These are phyloP conservation scores for Epichloe typhina DNA, from an alignment of 2,329 filamentous ascomycete species.

Conservation along the genomic window DNA sequence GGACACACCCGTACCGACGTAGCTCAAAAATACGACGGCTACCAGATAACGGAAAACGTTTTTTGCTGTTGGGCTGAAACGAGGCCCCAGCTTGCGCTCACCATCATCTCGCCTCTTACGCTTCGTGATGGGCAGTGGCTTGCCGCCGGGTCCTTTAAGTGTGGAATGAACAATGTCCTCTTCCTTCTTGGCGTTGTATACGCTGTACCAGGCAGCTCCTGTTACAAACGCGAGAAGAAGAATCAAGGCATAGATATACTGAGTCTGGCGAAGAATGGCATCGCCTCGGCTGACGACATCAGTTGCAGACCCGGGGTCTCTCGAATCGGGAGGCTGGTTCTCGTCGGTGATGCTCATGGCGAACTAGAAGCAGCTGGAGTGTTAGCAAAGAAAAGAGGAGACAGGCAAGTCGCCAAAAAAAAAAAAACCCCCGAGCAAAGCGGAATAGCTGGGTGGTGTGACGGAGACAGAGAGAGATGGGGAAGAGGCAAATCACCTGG, in stretches of 20 bases:
- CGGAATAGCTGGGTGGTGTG: not conserved
- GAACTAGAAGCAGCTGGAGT: slow-evolving; percentile 12
- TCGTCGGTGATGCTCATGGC: slow-evolving; percentile 24
- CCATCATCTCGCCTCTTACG: slow-evolving; percentile 37
- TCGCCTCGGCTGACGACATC: slow-evolving; percentile 22
- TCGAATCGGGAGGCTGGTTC: slow-evolving; percentile 14
- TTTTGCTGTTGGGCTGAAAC: slow-evolving; percentile 55
- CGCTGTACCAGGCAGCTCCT: slow-evolving; percentile 37
- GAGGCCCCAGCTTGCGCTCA: slow-evolving; percentile 30
- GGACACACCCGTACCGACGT: slow-evolving; percentile 60
- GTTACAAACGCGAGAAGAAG: slow-evolving; percentile 39
- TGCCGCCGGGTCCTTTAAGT: slow-evolving; percentile 70
- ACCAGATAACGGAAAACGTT: slow-evolving; percentile 65
- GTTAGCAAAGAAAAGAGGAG: not conserved
- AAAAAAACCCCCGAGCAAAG: not conserved
- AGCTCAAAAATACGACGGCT: slow-evolving; percentile 56
- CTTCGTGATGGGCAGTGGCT: slow-evolving; percentile 63
- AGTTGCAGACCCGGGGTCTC: slow-evolving; percentile 10
- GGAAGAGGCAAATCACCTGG: slow-evolving; percentile 18
- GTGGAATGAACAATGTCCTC: slow-evolving; percentile 33
- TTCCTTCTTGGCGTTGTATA: slow-evolving; percentile 36
- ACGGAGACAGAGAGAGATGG: slow-evolving; percentile 10
- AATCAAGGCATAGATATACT: slow-evolving; percentile 39
- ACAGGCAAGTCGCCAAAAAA: not conserved
- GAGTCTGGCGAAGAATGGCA: slow-evolving; percentile 29